Evolutionary conservation across 2,329 filamentous ascomycete genomes (phyloP), one percentile per base, ranked within the genome.

Genomic region (Penicillium sp.): DNA sequence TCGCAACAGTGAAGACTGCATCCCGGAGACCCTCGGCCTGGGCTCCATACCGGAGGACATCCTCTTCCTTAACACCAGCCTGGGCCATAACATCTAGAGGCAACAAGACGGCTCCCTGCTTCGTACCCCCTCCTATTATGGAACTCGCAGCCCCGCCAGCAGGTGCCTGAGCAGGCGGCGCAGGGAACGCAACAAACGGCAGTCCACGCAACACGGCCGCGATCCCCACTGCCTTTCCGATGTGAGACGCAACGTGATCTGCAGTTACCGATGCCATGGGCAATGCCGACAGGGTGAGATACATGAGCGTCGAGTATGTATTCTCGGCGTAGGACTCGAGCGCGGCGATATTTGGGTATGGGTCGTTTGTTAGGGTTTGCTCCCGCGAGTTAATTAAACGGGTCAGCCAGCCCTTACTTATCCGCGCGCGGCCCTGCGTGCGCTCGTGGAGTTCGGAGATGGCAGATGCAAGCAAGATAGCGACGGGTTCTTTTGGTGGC

Each of bases 161-260:
- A 38, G 78, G 79, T 60, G 85, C 80, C 38, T 83, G 77, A 32
- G 82, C 81, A 20, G 83, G 78, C 3, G 85, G 81, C 0, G 85
- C 81, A 0, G 89, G 88, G 43, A 93, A 90, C 0, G 92, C 92
- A n/a, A 97, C 81, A 3, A 97, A 74, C 0, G 94, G 92, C 11
- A 97, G 80, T 0, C 94, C 93, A 39, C 93, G 83, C n/a, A 99
- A 78, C 0, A 96, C 84, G 1, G 93, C 89, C 2, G 87, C 82
- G 53, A 99, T 97, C 9, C 94, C 94, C 47, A 86, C 89, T 0
- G 94, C 92, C 70, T 99, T 99, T 50, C 94, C 94, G 56, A 97
- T 89, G 72, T 99, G 94, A 53, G 90, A 95, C 9, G 93, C 93
- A 18, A 99, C 80, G 75, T 99, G 94, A 68, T 99, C 94, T 40